phyloP scores from a whole-genome alignment of 805 yeast species.

The Suhomyces pyralidae region DNA sequence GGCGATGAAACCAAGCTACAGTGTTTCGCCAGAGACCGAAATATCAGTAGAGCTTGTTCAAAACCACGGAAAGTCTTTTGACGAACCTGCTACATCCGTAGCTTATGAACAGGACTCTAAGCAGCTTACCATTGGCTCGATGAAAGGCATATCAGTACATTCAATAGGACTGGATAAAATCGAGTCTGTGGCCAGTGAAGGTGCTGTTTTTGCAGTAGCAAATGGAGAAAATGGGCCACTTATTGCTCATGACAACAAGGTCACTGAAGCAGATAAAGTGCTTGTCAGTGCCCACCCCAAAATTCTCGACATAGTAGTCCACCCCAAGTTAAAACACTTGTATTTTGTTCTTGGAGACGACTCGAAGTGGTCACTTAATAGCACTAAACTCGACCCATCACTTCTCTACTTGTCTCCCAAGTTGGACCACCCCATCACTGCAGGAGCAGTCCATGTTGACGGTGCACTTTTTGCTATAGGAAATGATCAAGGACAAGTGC shows the following conservation, averaged over 20 bases:
- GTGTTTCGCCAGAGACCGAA: not conserved
- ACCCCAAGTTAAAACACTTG: slow-evolving; percentile 31
- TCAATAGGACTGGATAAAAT: not conserved
- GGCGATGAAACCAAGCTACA: slow-evolving; percentile 22
- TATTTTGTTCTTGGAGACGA: slow-evolving; percentile 24
- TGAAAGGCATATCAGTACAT: slow-evolving; percentile 7
- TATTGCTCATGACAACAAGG: slow-evolving; percentile 16
- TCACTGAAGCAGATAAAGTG: slow-evolving; percentile 12
- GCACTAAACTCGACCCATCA: not conserved
- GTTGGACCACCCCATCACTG: slow-evolving; percentile 7
- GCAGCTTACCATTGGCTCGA: slow-evolving; percentile 13
- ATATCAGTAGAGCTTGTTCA: not conserved
- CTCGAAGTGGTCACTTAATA: slow-evolving; percentile 22
- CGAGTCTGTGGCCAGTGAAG: not conserved
- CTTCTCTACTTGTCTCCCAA: slow-evolving; percentile 1
- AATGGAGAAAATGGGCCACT: slow-evolving; percentile 16
- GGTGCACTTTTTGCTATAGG: slow-evolving; percentile 47
- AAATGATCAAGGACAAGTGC: slow-evolving; percentile 26
- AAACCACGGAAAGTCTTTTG: not conserved
- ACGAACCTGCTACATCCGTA: not conserved
- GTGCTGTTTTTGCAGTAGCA: slow-evolving; percentile 4
- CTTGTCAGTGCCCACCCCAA: slow-evolving; percentile 6
- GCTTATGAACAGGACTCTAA: slow-evolving; percentile 5
- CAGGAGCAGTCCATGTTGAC: slow-evolving; percentile 44
- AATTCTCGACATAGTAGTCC: slow-evolving; percentile 20